phyloP scores from a whole-genome alignment of 2,329 filamentous ascomycete genomes.

The Bipolaris victoriae region DNA sequence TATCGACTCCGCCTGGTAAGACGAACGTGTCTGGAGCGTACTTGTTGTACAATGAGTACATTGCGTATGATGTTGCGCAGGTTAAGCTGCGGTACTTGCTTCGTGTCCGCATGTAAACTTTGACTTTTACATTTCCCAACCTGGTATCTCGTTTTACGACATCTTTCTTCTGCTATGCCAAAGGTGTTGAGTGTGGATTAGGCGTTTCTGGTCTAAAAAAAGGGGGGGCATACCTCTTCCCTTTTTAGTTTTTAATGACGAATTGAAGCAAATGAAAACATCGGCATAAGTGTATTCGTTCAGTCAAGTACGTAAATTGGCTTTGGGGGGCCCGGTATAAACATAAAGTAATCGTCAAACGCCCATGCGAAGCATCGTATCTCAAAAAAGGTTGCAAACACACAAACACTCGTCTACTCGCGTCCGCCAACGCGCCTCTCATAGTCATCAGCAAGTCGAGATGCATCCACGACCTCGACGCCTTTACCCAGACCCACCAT shows the following conservation, averaged over 20 bases:
- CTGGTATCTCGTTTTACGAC: not conserved
- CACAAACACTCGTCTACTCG: conserved; percentile 36
- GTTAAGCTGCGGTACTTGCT: conserved; percentile 74
- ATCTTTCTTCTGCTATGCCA: not conserved
- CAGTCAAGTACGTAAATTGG: conserved; percentile 11
- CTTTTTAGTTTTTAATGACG: too few relatives aligned
- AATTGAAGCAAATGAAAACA: not conserved
- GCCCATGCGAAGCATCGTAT: not conserved
- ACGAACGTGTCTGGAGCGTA: conserved; percentile 56
- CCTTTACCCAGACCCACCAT: conserved; percentile 86
- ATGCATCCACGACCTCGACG: conserved; percentile 84
- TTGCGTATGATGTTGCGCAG: conserved; percentile 72
- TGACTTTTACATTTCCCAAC: not conserved
- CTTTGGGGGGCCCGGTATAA: not conserved
- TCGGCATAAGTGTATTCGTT: conserved; percentile 11
- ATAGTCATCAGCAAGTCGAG: conserved; percentile 87
- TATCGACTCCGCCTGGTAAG: conserved; percentile 51
- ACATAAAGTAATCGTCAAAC: conserved; percentile 10
- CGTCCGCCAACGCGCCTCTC: conserved; percentile 73
- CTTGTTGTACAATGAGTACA: conserved; percentile 75
- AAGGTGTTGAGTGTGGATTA: not conserved
- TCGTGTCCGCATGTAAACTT: conserved; percentile 54
- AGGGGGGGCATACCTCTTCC: not conserved
- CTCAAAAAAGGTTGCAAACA: too few relatives aligned
- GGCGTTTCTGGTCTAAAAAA: not conserved